Percentiles rank a stretch among this genome's conserved stretches.
Conservation (phyloP, 1,284 basidiomycete genomes). For the Exobasidium rhododendri region DNA sequence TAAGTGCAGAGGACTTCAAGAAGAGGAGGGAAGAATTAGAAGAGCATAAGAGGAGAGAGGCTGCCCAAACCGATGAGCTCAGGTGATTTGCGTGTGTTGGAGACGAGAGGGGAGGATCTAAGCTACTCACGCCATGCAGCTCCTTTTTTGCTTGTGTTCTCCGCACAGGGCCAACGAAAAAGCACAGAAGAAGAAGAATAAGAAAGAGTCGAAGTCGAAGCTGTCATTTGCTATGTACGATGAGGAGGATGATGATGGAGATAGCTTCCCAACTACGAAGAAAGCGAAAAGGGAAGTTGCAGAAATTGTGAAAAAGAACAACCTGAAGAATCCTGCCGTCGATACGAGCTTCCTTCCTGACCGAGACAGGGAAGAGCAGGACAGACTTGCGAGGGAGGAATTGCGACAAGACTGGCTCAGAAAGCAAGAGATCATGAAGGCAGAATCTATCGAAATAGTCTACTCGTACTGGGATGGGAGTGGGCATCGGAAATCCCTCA, state of each 20-base stretch:
- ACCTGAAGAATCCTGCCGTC: conserved; percentile 85
- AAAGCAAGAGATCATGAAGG: conserved; percentile 82
- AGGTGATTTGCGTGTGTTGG: conserved; percentile 6
- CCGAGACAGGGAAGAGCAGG: conserved; percentile 86
- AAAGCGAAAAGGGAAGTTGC: conserved; percentile 41
- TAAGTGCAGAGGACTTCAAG: conserved; percentile 82
- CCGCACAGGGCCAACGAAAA: conserved; percentile 24
- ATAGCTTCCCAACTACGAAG: conserved; percentile 13
- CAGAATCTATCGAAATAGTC: conserved; percentile 82
- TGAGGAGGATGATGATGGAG: conserved; percentile 32
- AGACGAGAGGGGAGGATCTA: no score
- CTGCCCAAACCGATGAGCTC: conserved; percentile 61
- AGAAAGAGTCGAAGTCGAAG: conserved; percentile 71
- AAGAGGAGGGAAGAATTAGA: conserved; percentile 77
- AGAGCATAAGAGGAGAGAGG: conserved; percentile 84
- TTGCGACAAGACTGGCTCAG: conserved; percentile 84
- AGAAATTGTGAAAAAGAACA: conserved; percentile 10
- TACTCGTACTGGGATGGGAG: conserved; percentile 99
- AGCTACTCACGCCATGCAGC: no score
- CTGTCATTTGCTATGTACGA: conserved; percentile 71
- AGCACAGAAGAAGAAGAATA: conserved; percentile 80
- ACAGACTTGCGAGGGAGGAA: conserved; percentile 80
- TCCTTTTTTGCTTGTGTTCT: not conserved
- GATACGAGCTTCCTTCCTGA: conserved; percentile 98
- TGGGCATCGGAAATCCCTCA: conserved; percentile 88